Base-by-base conservation (phyloP, 345 rosid species). In the Syzygium aromaticum region DNA sequence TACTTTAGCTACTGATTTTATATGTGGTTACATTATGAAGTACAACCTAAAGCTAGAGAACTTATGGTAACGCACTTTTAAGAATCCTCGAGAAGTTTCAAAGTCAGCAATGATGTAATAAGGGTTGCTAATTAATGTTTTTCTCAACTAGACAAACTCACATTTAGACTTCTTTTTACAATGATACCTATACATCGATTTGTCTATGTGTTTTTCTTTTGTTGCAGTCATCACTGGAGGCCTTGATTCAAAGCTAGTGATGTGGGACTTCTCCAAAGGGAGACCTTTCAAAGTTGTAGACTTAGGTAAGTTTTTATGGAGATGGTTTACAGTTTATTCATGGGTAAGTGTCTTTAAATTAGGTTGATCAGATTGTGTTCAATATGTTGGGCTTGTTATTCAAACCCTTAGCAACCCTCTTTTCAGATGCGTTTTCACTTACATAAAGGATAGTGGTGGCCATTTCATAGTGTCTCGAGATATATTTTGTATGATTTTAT, bases 191-290 rank as follows among this genome's bases (percentile, higher is more conserved):
- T 30, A 43, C 53, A n/a, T 77, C 23, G n/a, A 46, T 54, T 52
- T 33, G 84, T 43, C 73, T 38, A 21, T 56, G 1, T 67, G 1
- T 33, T 82, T 43, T 38, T 12, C 51, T 82, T 51, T 77, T 86
- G 28, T 19, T 78, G 43, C 95, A 96, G 98, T 93, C 87, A 88
- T 97, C 84, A 93, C 97, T 80, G 98, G 98, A 87, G 99, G 99
- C 86, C 95, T 97, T 85, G 98, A 97, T 92, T 94, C 98, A 14
- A 97, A 95, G 91, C 95, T 97, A 86, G 85, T 96, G 88, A 91
- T 93, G 90, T 97, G 99, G 99, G 98, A 97, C 94, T 97, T 97
- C 89, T 95, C 98, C 77, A 95, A 93, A 90, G 98, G 98, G 49
- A 94, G 96, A 25, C 90, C 95, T 4, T 88, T 89, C 89, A 96